Evolutionary conservation across 2,329 filamentous ascomycete species (phyloP), one percentile per base, ranked within the genome.

Genomic region (Colletotrichum somersetense): DNA sequence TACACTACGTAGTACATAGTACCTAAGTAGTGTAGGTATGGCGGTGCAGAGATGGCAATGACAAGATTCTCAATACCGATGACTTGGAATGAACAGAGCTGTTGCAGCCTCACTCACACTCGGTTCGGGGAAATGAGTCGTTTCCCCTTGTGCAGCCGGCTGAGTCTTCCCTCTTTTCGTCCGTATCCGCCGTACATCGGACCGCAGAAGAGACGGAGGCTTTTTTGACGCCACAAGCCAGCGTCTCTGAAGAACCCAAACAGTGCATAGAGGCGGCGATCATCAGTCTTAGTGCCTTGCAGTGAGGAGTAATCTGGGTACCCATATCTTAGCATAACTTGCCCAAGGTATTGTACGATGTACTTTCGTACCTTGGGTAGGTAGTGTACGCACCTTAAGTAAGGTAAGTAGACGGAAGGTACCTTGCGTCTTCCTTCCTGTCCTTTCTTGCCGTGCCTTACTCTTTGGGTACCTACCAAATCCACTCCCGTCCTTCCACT

Each of bases 171-270:
- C 14, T 14, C 40, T 57, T 35, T 11, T 57, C 55, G 35, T 57
- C 55, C 55, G 55, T 58, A 42, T 58, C n/a, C 35, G 55, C 42
- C 35, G 30, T 56, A 20, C 55, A 58, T 42, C 16, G 44, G 59
- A 23, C 44, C 33, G 35, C n/a, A 52, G 33, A 35, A 48, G 33
- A 62, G 35, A 63, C 33, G 20, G 10, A 26, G 48, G 30, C 46
- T 53, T 35, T 53, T 53, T 26, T 26, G 58, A 58, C 69, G 70
- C 66, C 66, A 69, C 59, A 61, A 72, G 59, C 53, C 65, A 69
- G 69, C 65, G 59, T 72, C 69, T 72, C 58, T 72, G 69, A 69
- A 72, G 69, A 72, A 72, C 65, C 69, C 44, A 72, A 68, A 69
- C 44, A 64, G 69, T 72, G 65, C 69, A 72, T 67, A 44, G 18